phyloP scores from a whole-genome alignment of 495 filamentous ascomycete genomes.

The Collariella sp. region DNA sequence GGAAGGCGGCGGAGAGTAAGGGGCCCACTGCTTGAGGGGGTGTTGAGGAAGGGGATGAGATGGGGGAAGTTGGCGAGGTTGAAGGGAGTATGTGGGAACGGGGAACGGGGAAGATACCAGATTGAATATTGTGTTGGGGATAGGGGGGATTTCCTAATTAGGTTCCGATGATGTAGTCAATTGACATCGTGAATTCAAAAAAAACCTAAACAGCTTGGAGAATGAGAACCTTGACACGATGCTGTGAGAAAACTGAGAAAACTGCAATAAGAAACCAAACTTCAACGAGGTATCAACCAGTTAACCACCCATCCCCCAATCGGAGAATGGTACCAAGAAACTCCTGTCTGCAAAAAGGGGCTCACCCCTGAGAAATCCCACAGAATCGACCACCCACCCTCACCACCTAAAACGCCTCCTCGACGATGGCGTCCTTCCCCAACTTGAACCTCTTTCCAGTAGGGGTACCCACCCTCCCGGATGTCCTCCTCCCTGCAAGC shows the following conservation, averaged over 20 bases:
- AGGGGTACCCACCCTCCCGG: slow-evolving; percentile 41
- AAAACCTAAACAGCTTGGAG: too few relatives aligned
- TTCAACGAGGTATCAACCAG: slow-evolving; percentile 12
- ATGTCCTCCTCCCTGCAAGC: slow-evolving; percentile 39
- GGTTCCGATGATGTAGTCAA: too few relatives aligned
- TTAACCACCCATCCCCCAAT: slow-evolving; percentile 2
- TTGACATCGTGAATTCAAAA: too few relatives aligned
- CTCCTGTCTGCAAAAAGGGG: slow-evolving; percentile 5
- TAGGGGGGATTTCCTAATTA: too few relatives aligned
- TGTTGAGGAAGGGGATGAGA: background rate
- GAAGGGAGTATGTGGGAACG: too few relatives aligned
- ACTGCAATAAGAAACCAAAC: background rate
- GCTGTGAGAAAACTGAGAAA: background rate
- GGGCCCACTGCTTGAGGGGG: background rate
- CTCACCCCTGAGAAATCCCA: background rate
- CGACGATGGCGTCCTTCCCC: slow-evolving; percentile 68
- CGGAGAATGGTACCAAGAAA: slow-evolving; percentile 1
- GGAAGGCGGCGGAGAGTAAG: background rate
- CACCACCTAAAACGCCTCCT: slow-evolving; percentile 63
- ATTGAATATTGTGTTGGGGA: too few relatives aligned
- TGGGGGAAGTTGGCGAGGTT: background rate
- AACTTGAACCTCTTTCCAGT: slow-evolving; percentile 49
- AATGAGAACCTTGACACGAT: too few relatives aligned
- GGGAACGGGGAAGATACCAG: too few relatives aligned
- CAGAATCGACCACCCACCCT: background rate